Base-by-base conservation (phyloP, 164 flowering plant genomes). In the Platanus orientalis region DNA sequence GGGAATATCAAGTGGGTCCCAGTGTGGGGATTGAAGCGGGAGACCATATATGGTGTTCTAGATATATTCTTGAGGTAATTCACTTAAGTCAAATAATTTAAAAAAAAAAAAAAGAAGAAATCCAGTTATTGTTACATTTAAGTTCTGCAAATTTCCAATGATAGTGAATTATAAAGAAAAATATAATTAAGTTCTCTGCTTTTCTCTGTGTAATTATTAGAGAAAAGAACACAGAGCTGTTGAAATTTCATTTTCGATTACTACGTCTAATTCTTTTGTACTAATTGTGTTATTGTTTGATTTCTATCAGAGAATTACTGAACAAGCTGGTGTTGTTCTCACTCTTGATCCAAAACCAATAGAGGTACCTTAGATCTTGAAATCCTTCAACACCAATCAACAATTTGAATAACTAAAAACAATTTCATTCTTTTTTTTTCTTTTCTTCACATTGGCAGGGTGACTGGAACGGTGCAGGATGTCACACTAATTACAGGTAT, bases 1-100 rank as follows among this genome's bases (percentile, higher is more conserved):
- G 97, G 99, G 99, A 94, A 68, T 94, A 79, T 76, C 99, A 94
- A 86, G 99, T 94, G 1, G 99, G 99, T 73, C 97, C 97, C 4
- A 90, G 97, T 68, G 97, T 95, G 42, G 97, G 99, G 23, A 95
- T 95, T 73, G 97, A 89, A 48, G 99, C 96, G 54, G 97, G 87
- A 30, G 99, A 95, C 72, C 88, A 95, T 60, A 75, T 92, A 30
- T 95, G 99, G 99, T 72, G 80, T 70, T 82, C 97, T 24, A 84
- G 97, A 75, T 92, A 95, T 79, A 69, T 95, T 64, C 97, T 92
- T 64, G 97, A 95, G 99, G 97, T 89, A 80, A 71, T 63, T 64
- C 28, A 57, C 2, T 34, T 57, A 58, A n/a, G n/a, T n/a, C 49
- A n/a, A 44, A 34, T 24, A 57, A 14, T 36, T 7, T n/a, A n/a